Evolutionary conservation across 257 asterid genomes (phyloP), one percentile per base, ranked within the genome.

Genomic region (Leptodermis oblonga): DNA sequence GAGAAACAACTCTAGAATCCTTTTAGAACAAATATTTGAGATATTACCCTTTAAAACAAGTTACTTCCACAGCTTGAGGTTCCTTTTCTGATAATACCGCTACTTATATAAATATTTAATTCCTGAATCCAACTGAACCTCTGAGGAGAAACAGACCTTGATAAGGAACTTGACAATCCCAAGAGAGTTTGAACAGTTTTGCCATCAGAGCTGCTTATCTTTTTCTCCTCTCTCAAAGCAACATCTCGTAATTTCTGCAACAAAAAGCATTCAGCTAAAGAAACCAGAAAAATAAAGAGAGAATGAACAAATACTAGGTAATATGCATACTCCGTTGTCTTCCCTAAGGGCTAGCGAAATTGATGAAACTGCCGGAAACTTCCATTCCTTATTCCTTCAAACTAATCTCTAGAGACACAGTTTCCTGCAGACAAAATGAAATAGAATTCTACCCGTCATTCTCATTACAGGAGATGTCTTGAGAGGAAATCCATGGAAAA

Each of bases 151-250:
- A n/a, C 90, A 49, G 75, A 92, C 98, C 97, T 89, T 77, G 99
- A 85, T 71, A 94, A 80, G 70, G 97, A 94, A 85, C 84, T 91
- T 5, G 96, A 85, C 84, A 94, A 72, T 26, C 97, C 96, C 90
- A 94, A 80, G 52, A 94, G 82, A 48, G 99, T 81, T 48, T 92
- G 88, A 49, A 90, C 83, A 53, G 79, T 80, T 75, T 74, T 72
- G 69, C 76, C 77, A 74, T 74, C 85, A 67, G 87, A 77, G 80
- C 75, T 74, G 56, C 74, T 84, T 43, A 86, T 82, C 80, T 84
- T 89, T 78, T 79, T 92, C 85, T 94, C 96, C 83, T 91, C 99
- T 74, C 82, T 78, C 85, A 94, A 76, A 67, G 95, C 96, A 86
- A 80, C 78, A 74, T 87, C 87, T 0, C 88, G 84, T 45, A 91